Conservation (phyloP, 2,329 filamentous ascomycete species). For the Triangularia verruculosa region DNA sequence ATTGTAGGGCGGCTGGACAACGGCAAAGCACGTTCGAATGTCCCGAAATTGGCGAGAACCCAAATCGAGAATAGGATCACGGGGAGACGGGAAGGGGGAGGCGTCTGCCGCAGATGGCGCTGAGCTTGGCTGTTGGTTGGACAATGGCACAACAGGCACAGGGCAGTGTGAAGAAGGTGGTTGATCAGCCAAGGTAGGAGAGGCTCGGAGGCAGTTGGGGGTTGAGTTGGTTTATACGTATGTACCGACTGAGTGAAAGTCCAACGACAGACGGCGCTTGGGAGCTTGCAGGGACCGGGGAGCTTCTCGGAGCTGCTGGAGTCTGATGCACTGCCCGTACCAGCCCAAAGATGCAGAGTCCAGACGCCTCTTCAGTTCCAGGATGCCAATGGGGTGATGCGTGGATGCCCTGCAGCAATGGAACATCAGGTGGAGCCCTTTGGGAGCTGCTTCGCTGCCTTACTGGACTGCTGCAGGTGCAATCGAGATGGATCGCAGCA, state of each 20-base stretch:
- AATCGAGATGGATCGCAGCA: not conserved
- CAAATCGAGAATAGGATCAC: conserved; percentile 16
- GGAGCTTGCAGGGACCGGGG: conserved; percentile 11
- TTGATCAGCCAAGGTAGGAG: not conserved
- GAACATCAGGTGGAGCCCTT: not conserved
- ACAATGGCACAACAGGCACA: conserved; percentile 17
- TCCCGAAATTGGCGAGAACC: conserved; percentile 14
- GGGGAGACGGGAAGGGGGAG: conserved; percentile 19
- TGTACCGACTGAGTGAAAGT: not conserved
- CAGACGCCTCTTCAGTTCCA: too few species aligned
- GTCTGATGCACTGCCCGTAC: conserved; percentile 3
- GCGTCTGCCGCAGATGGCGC: conserved; percentile 22
- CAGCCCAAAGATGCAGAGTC: too few species aligned
- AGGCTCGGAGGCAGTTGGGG: not conserved
- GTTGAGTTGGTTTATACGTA: conserved; percentile 9
- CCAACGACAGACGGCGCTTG: not conserved
- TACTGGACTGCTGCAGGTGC: not conserved
- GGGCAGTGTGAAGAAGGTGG: conserved; percentile 8
- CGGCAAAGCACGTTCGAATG: conserved; percentile 18
- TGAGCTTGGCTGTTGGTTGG: conserved; percentile 11
- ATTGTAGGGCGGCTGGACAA: conserved; percentile 10
- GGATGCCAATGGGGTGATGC: not conserved
- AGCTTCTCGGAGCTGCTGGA: conserved; percentile 20
- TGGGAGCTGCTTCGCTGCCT: not conserved
- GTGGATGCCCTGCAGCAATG: not conserved